These are phyloP conservation scores for Fusarium brachygibbosum DNA, from an alignment of 2,329 filamentous ascomycete genomes.

Conservation along the genomic window DNA sequence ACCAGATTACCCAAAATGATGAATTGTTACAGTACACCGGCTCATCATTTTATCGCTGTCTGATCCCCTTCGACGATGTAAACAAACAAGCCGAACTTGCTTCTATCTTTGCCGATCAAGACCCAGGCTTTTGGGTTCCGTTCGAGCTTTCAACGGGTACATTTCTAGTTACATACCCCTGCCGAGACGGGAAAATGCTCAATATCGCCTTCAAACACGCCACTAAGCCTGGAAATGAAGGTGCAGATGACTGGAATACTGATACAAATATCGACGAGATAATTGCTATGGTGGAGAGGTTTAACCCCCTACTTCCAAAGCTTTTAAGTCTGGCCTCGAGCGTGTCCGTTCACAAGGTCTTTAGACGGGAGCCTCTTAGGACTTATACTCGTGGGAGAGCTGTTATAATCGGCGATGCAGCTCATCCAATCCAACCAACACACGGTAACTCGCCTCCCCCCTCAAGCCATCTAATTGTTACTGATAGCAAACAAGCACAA, in stretches of 20 bases:
- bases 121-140: slow-evolving; percentile 6
- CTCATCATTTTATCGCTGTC: slow-evolving; percentile 15
- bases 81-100: neutral
- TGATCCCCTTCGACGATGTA: neutral
- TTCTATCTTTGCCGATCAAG: neutral
- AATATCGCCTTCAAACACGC: slow-evolving; percentile 1
- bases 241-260: slow-evolving; percentile 3
- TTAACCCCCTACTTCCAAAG: neutral
- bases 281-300: neutral
- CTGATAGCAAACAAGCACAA: neutral
- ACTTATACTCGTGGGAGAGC: neutral
- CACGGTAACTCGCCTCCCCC: neutral
- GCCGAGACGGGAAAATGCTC: neutral
- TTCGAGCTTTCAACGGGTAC: neutral
- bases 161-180: slow-evolving; percentile 7
- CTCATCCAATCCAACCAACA: slow-evolving; percentile 6
- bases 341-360: slow-evolving; percentile 5
- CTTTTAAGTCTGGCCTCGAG: neutral
- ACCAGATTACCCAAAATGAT: accelerated
- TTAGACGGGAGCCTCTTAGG: neutral
- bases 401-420: neutral
- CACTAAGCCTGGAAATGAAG: neutral
- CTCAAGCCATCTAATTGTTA: accelerated
- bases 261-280: neutral
- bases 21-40: neutral